Base-by-base conservation (phyloP, 768 basidiomycete species). In the Amanita subjunquillea region DNA sequence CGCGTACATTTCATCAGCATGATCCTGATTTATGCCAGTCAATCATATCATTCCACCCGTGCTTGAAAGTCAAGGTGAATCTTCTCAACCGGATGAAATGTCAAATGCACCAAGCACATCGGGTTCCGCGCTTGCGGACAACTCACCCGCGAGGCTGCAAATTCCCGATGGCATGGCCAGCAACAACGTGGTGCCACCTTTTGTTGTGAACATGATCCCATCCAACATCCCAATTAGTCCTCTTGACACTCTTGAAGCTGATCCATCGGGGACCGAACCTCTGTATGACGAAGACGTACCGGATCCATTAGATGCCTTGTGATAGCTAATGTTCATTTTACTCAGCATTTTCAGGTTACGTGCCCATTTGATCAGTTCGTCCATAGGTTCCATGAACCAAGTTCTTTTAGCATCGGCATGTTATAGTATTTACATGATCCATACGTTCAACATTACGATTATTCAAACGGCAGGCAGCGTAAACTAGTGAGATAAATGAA, bases 31-130 rank as follows among this genome's bases (percentile, higher is more conserved):
- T 27, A 29, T 41, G 51, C 25, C 44, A 75, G 74, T 69, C 55
- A 76, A 76, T 51, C 74, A 76, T 55, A 63, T 75, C n/a, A 61
- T 74, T 54, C 48, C 62, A 20, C 56, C 57, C 6, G n/a, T 32
- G n/a, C 23, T 17, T 20, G 38, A 8, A 30, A 41, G 22, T 30
- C 49, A 50, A 50, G 51, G n/a, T n/a, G 50, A 46, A 25, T 10
- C 17, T 42, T 23, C 29, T 8, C 41, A 42, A 22, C 10, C 22
- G n/a, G 25, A 17, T 15, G 51, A 46, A 36, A 23, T 36, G 23
- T 36, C 50, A 8, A 43, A 43, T 32, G 13, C 17, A 8, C 17
- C 50, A 22, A 42, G 17, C 3, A 22, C 25, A 9, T 8, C n/a
- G n/a, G 40, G 30, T 29, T 13, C 27, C n/a, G n/a, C 17, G 4